Percentiles rank a stretch among this genome's conserved stretches.
These are phyloP conservation scores for Musa schizocarpa DNA, from an alignment of 176 grass and related monocot species.

Conservation along the genomic window DNA sequence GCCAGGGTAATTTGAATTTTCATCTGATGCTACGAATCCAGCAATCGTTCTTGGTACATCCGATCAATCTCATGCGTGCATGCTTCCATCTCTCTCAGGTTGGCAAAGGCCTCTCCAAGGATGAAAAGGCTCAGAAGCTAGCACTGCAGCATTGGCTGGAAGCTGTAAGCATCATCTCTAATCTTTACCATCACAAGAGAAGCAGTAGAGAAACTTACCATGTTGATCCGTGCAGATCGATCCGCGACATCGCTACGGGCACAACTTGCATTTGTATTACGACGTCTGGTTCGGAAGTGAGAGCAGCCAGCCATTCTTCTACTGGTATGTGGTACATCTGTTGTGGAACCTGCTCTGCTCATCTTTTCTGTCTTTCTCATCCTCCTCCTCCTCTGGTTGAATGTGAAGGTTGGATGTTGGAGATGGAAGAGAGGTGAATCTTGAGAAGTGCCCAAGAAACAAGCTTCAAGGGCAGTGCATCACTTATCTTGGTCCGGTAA, in stretches of 20 bases:
- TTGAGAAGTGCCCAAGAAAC: constrained; percentile 53
- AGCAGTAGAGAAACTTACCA: constrained; percentile 6
- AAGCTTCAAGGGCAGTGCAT: constrained; percentile 69
- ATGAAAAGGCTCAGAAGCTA: constrained; percentile 83
- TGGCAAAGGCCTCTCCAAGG: constrained; percentile 84
- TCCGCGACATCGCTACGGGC: constrained; percentile 87
- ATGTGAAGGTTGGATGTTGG: constrained; percentile 60
- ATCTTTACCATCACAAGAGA: background rate
- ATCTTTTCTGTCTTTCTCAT: background rate
- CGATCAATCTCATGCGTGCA: background rate
- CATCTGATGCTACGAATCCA: background rate
- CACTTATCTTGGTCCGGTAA: constrained; percentile 81
- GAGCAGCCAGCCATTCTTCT: constrained; percentile 86
- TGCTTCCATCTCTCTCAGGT: constrained; percentile 34
- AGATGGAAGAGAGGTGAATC: constrained; percentile 41
- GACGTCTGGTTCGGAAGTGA: constrained; percentile 71
- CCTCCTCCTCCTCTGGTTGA: background rate
- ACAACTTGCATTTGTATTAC: constrained; percentile 88
- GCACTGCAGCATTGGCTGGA: constrained; percentile 92
- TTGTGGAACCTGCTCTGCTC: background rate
- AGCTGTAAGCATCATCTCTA: constrained; percentile 41
- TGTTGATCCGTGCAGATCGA: constrained; percentile 46
- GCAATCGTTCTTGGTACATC: background rate
- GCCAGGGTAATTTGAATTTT: constrained; percentile 45
- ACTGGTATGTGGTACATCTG: constrained; percentile 42